phyloP scores from a whole-genome alignment of 768 basidiomycete genomes.

The Coprinopsis marcescibilis region DNA sequence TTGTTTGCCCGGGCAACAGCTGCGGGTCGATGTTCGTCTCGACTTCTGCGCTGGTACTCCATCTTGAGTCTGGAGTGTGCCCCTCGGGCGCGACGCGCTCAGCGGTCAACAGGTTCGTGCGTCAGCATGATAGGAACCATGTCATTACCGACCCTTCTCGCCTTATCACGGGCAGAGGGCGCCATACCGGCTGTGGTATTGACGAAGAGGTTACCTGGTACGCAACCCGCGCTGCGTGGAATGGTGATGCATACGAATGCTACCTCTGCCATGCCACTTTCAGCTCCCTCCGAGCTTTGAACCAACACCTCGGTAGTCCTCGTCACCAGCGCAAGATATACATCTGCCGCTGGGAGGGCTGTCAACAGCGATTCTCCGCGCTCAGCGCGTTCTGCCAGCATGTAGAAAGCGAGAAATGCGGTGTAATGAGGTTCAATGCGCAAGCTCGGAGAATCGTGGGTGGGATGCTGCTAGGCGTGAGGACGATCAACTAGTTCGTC shows the following conservation, averaged over 20 bases:
- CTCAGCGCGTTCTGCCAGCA: conserved; percentile 60
- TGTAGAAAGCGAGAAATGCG: conserved; percentile 59
- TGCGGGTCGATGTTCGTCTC: conserved; percentile 48
- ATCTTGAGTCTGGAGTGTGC: conserved; percentile 60
- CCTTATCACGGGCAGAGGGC: conserved; percentile 35
- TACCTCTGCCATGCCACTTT: conserved; percentile 50
- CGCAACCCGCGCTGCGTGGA: conserved; percentile 35
- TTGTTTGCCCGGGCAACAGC: conserved; percentile 31
- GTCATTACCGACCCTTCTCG: conserved; percentile 52
- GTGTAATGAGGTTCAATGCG: conserved; percentile 40
- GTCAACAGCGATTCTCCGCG: conserved; percentile 37
- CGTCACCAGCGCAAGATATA: conserved; percentile 48
- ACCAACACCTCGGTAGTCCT: conserved; percentile 62
- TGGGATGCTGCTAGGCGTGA: conserved; percentile 6
- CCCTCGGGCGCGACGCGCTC: conserved; percentile 39
- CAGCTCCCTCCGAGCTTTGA: conserved; percentile 37
- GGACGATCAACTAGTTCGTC: no score
- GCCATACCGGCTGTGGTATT: no score
- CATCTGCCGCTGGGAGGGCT: conserved; percentile 45
- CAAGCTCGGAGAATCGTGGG: conserved; percentile 25
- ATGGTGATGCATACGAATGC: conserved; percentile 52
- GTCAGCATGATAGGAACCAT: conserved; percentile 36
- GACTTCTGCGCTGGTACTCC: conserved; percentile 48
- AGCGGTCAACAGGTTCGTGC: conserved; percentile 37
- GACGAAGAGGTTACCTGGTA: conserved; percentile 19